These are phyloP conservation scores for Malus sieversii DNA, from an alignment of 306 rosid genomes.

Conservation along the genomic window DNA sequence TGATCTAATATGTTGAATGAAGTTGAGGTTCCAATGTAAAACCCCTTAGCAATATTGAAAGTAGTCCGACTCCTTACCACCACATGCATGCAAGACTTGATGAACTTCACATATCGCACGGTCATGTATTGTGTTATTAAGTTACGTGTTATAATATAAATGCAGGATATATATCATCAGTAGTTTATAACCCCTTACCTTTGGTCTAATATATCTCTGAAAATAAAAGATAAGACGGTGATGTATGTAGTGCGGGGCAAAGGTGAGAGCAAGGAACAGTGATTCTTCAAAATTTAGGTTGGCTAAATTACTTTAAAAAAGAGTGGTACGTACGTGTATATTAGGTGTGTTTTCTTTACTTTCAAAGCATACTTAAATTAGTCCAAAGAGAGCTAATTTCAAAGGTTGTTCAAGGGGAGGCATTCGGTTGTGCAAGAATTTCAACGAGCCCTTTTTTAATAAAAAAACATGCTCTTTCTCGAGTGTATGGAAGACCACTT, in stretches of 20 bases:
- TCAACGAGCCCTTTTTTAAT: background rate
- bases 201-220: background rate
- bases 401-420: conserved; percentile 2
- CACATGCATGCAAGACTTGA: no score
- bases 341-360: background rate
- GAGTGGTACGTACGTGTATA: background rate
- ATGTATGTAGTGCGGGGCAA: background rate
- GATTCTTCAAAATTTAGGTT: background rate
- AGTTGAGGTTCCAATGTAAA: no score
- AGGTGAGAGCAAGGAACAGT: background rate
- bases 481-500: background rate
- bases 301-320: background rate
- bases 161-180: no score
- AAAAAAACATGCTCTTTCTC: background rate
- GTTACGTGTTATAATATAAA: no score
- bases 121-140: no score
- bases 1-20: no score
- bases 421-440: conserved; percentile 9
- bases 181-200: no score
- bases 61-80: no score
- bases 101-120: no score
- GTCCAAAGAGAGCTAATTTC: background rate
- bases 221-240: background rate
- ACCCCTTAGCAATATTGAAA: no score
- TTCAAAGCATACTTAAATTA: background rate